Conservation (phyloP, 495 filamentous ascomycete genomes). For the Darksidea phi region DNA sequence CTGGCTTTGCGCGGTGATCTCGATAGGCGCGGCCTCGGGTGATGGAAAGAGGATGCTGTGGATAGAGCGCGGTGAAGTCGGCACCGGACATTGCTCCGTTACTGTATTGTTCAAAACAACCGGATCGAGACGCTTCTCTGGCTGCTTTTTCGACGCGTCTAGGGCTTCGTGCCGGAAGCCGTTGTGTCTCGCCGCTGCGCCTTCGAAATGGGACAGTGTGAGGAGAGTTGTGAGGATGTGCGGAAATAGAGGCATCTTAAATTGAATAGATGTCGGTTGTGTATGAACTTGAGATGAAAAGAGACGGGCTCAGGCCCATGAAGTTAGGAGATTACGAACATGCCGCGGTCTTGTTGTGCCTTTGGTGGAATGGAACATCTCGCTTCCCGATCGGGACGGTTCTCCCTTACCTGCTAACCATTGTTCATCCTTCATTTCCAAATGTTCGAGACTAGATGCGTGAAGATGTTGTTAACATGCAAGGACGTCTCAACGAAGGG, state of each 20-base stretch:
- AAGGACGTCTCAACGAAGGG: too few relatives aligned
- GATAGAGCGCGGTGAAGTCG: constrained; percentile 1
- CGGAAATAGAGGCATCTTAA: background rate
- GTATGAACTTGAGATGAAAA: too few relatives aligned
- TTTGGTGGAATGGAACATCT: constrained; percentile 8
- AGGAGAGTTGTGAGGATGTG: background rate
- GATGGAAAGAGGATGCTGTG: constrained; percentile 40
- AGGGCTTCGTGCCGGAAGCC: background rate
- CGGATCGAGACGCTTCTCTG: background rate
- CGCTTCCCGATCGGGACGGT: background rate
- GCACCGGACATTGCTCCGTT: constrained; percentile 12
- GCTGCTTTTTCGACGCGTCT: background rate
- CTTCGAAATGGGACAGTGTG: background rate
- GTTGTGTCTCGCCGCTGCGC: background rate
- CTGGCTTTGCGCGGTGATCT: constrained; percentile 41
- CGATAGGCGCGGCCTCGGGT: constrained; percentile 36
- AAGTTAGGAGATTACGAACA: too few relatives aligned
- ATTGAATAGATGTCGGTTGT: too few relatives aligned
- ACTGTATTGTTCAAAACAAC: constrained; percentile 4
- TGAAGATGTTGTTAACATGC: too few relatives aligned
- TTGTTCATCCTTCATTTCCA: background rate
- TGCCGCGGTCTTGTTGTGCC: background rate
- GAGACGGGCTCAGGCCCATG: too few relatives aligned
- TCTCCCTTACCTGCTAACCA: constrained; percentile 7
- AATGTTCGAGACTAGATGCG: too few relatives aligned